A percentile compares a stretch with the other conserved stretches of the same genome.
These are phyloP conservation scores for Mycena rosella DNA, from an alignment of 768 basidiomycete genomes.

Conservation along the genomic window DNA sequence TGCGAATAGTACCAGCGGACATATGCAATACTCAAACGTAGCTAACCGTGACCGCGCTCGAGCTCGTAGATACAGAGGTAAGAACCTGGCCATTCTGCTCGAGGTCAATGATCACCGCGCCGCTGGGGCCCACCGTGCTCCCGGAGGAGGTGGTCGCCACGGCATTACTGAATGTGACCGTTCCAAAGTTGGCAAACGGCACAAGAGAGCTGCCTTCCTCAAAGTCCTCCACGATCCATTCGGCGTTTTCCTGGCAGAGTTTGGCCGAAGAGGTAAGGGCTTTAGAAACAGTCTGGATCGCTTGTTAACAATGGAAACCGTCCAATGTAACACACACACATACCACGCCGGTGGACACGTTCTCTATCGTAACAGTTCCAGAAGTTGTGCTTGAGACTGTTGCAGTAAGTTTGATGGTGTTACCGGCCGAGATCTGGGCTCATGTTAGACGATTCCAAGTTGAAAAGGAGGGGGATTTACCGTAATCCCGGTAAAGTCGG, in stretches of 20 bases:
- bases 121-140: slow-evolving; percentile 36
- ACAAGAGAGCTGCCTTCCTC: slow-evolving; percentile 42
- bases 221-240: slow-evolving; percentile 56
- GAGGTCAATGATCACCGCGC: slow-evolving; percentile 50
- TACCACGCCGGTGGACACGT: slow-evolving; percentile 22
- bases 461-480: background rate
- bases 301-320: background rate
- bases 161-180: slow-evolving; percentile 50
- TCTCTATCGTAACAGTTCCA: slow-evolving; percentile 21
- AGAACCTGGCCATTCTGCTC: slow-evolving; percentile 48
- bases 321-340: background rate
- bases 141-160: slow-evolving; percentile 44
- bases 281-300: slow-evolving; percentile 40
- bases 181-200: slow-evolving; percentile 52
- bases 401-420: slow-evolving; percentile 19
- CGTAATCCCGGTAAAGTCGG: background rate
- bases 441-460: background rate
- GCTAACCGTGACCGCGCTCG: background rate
- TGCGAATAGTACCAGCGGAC: too few relatives aligned
- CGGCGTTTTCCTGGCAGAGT: slow-evolving; percentile 42
- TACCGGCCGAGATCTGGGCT: slow-evolving; percentile 11
- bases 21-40: slow-evolving; percentile 5
- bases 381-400: slow-evolving; percentile 8
- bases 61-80: slow-evolving; percentile 41
- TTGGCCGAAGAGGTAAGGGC: slow-evolving; percentile 41